phyloP scores from a whole-genome alignment of 2,329 filamentous ascomycete genomes.

The Paraconiothyrium brasiliense region DNA sequence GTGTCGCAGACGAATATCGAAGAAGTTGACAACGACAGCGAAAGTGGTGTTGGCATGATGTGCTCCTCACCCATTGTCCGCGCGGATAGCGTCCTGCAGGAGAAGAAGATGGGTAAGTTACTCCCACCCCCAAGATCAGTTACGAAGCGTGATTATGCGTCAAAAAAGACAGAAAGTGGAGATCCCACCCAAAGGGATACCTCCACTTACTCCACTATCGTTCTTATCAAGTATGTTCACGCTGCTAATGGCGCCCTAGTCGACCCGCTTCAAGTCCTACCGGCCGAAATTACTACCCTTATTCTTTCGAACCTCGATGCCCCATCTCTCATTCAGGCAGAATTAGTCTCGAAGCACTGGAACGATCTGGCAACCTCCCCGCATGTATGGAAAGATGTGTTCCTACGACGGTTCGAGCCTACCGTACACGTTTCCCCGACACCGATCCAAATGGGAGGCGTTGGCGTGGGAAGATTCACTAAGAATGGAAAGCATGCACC shows the following conservation, averaged over 20 bases:
- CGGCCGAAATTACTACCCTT: slow-evolving; percentile 66
- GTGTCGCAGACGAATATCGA: slow-evolving; percentile 26
- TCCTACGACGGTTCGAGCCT: slow-evolving; percentile 63
- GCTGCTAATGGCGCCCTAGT: slow-evolving; percentile 21
- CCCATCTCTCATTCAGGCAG: slow-evolving; percentile 62
- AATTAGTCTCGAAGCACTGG: slow-evolving; percentile 68
- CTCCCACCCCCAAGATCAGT: not conserved
- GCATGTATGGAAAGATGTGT: slow-evolving; percentile 71
- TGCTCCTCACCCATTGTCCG: slow-evolving; percentile 45
- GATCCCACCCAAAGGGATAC: not conserved
- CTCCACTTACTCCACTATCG: not conserved
- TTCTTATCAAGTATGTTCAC: not conserved
- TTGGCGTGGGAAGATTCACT: slow-evolving; percentile 61
- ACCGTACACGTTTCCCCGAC: slow-evolving; percentile 56
- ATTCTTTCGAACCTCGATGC: slow-evolving; percentile 69
- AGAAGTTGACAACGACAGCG: slow-evolving; percentile 48
- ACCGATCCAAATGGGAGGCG: slow-evolving; percentile 60
- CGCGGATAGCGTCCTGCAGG: slow-evolving; percentile 39
- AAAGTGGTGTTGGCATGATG: slow-evolving; percentile 50
- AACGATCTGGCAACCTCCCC: slow-evolving; percentile 62
- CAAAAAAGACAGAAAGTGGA: not conserved
- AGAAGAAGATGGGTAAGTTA: slow-evolving; percentile 48
- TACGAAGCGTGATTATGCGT: not conserved
- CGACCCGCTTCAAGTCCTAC: slow-evolving; percentile 65
- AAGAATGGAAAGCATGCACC: slow-evolving; percentile 57